Evolutionary conservation across 495 filamentous ascomycete species (phyloP), one percentile per base, ranked within the genome.

Genomic region (Penicillium coprophilum): DNA sequence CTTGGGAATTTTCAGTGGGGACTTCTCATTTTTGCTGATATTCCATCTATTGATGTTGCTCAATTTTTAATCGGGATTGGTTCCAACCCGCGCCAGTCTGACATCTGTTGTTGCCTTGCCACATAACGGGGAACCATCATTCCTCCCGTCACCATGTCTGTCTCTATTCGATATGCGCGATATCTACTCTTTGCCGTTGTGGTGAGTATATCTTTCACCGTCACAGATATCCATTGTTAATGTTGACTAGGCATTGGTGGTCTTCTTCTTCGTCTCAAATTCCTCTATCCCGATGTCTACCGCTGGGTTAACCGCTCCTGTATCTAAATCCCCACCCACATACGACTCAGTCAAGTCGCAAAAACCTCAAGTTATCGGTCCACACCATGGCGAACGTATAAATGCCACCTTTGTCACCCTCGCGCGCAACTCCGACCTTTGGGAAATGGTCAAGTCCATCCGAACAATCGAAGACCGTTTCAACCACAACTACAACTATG

Each of bases 381-480:
- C 63, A 13, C 79, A 80, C 9, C 71, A 72, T 6, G 86, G 85
- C 34, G 81, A 83, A 43, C 87, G 87, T 57, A 88, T 95, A 76
- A 98, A 98, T 70, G 94, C 94, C 27, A 97, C 95, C 3, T 98
- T 98, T 67, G 91, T 98, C 39, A 96, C 92, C 15, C 80, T 98
- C 58, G 94, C 94, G 17, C 87, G 95, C 49, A 98, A 98, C 69
- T 78, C 77, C 30, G 94, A 98, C 70, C 71, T 97, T 39, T 98
- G 95, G 95, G 94, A 97, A 30, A 96, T 98, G 63, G 88, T 91
- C 23, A 85, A 88, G 64, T 95, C 91, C 8, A 98, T 98, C 66
- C 90, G 94, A 21, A 87, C 93, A 60, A 85, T 98, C 32, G 94
- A 98, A 74, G 94, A 98, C 69, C 88, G 94, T 60, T 97, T 98